These are phyloP conservation scores for Phytomonas sp. DNA, from an alignment of 208 protist species.

Conservation along the genomic window DNA sequence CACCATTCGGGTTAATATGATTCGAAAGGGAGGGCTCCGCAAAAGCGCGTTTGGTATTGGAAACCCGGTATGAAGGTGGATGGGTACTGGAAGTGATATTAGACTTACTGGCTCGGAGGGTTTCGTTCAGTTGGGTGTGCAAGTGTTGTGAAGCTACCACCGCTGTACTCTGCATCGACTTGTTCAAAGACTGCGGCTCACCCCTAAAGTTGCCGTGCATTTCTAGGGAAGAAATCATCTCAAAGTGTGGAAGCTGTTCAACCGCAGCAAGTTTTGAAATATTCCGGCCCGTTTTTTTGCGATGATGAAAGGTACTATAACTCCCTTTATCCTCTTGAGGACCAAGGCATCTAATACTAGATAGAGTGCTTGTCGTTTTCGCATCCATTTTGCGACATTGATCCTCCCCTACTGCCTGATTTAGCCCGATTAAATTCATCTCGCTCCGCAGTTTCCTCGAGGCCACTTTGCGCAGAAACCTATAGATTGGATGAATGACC, in stretches of 20 bases:
- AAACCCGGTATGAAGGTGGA: not conserved
- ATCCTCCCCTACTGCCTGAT: not conserved
- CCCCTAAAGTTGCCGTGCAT: not conserved
- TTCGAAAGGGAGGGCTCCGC: constrained; percentile 13
- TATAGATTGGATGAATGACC: constrained; percentile 33
- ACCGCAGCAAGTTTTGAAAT: not conserved
- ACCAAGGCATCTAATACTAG: not conserved
- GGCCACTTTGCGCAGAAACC: constrained; percentile 28
- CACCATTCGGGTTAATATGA: constrained; percentile 44
- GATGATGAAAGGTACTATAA: not conserved
- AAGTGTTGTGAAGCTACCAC: not conserved
- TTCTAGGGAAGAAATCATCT: not conserved
- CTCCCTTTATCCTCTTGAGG: not conserved
- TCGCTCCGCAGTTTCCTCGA: not conserved
- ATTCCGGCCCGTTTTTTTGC: not conserved
- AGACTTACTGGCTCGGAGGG: not conserved
- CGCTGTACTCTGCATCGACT: not conserved
- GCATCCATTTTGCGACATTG: not conserved
- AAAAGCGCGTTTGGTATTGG: constrained; percentile 13
- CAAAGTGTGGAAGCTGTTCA: not conserved
- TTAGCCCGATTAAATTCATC: not conserved
- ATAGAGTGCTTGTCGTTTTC: not conserved
- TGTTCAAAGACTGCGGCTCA: not conserved
- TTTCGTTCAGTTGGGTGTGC: not conserved
- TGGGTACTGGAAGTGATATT: not conserved